phyloP scores from a whole-genome alignment of 1,284 basidiomycete species.

The Tilletiaria anomala region DNA sequence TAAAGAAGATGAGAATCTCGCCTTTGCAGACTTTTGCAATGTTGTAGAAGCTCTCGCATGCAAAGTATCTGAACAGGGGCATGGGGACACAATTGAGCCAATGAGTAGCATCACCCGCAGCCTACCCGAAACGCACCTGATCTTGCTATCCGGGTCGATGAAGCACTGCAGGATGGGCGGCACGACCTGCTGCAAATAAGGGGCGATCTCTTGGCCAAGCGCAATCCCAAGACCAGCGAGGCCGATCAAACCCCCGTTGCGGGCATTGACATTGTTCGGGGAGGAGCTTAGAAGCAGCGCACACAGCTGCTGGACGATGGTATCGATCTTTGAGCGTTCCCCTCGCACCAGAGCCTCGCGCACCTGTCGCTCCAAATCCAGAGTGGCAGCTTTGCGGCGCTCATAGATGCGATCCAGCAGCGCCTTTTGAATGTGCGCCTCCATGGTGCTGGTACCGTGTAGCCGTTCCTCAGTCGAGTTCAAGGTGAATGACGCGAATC shows the following conservation, averaged over 20 bases:
- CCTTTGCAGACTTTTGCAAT: slow-evolving; percentile 92
- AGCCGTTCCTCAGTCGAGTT: too few species aligned
- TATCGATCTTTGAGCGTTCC: slow-evolving; percentile 63
- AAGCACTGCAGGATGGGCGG: slow-evolving; percentile 85
- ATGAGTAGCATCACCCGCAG: background rate
- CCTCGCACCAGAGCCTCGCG: slow-evolving; percentile 68
- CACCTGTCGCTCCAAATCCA: slow-evolving; percentile 87
- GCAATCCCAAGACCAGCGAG: slow-evolving; percentile 93
- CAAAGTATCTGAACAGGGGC: slow-evolving; percentile 62
- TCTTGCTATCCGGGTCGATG: slow-evolving; percentile 81
- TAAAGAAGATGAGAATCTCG: slow-evolving; percentile 91
- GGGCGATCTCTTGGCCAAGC: slow-evolving; percentile 76
- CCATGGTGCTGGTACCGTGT: too few species aligned
- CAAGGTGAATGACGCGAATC: too few species aligned
- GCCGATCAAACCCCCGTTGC: slow-evolving; percentile 91
- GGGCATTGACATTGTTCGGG: slow-evolving; percentile 49
- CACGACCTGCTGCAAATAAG: slow-evolving; percentile 85
- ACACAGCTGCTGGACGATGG: slow-evolving; percentile 86
- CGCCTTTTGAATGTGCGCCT: slow-evolving; percentile 19
- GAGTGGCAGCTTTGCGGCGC: slow-evolving; percentile 83
- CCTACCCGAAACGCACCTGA: slow-evolving; percentile 51
- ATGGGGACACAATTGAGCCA: background rate
- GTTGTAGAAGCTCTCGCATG: slow-evolving; percentile 95
- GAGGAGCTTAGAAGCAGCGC: slow-evolving; percentile 42
- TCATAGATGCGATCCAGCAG: slow-evolving; percentile 52